Conservation (phyloP, 495 filamentous ascomycete genomes). For the Chaetomium fimeti region DNA sequence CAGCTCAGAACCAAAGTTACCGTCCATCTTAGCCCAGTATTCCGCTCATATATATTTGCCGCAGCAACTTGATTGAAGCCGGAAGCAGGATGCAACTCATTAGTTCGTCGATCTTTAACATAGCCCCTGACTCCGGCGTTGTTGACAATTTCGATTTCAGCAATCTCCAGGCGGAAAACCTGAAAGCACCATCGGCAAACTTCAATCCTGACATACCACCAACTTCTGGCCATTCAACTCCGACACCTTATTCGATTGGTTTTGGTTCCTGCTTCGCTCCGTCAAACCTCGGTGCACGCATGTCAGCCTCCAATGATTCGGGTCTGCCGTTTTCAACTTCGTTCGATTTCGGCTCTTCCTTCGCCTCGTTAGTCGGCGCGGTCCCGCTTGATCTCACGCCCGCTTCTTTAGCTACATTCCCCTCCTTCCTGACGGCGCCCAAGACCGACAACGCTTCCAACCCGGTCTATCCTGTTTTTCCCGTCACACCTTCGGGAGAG, state of each 20-base stretch:
- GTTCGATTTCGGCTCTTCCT: constrained; percentile 1
- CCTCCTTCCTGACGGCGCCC: background rate
- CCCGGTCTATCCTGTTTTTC: background rate
- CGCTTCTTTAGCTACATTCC: background rate
- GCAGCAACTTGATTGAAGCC: background rate
- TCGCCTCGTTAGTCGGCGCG: background rate
- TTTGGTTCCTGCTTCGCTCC: background rate
- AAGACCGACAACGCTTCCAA: constrained; percentile 2
- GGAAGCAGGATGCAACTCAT: constrained; percentile 4
- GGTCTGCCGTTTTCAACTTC: background rate
- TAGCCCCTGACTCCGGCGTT: background rate
- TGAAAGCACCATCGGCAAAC: background rate
- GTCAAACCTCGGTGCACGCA: background rate
- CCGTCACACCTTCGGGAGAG: background rate
- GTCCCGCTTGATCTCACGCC: background rate
- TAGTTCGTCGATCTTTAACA: background rate
- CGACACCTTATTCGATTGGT: background rate
- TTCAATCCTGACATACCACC: constrained; percentile 34
- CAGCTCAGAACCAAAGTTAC: background rate
- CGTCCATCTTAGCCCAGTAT: background rate
- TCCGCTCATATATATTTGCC: background rate
- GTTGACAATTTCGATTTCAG: background rate
- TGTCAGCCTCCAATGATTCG: background rate
- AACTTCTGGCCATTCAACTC: constrained; percentile 3
- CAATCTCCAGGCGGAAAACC: background rate